These are phyloP conservation scores for Podila epigama DNA, from an alignment of 192 early-diverging fungal species.

Conservation along the genomic window DNA sequence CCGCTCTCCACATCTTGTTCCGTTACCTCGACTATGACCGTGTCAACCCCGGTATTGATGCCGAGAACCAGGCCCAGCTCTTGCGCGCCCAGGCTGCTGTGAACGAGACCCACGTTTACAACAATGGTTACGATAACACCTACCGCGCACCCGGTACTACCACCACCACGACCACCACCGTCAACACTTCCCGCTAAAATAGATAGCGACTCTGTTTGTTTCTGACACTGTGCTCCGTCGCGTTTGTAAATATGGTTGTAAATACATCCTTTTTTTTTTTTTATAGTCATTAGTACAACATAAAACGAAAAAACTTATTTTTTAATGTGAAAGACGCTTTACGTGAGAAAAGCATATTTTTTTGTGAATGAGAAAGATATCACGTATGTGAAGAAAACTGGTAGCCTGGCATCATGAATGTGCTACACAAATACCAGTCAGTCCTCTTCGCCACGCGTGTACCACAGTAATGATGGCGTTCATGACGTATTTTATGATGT, in stretches of 20 bases:
- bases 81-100: constrained; percentile 20
- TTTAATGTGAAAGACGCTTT: too few species aligned
- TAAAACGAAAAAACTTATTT: too few species aligned
- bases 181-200: neutral
- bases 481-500: too few species aligned
- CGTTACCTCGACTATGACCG: constrained; percentile 27
- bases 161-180: neutral
- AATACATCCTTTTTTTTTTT: neutral
- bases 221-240: too few species aligned
- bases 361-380: too few species aligned
- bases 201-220: neutral
- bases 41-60: constrained; percentile 26
- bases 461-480: too few species aligned
- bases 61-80: constrained; percentile 42
- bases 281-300: too few species aligned
- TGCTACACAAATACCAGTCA: too few species aligned
- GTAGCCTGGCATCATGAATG: too few species aligned
- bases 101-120: neutral
- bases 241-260: neutral
- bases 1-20: constrained; percentile 35
- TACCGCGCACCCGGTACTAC: neutral
- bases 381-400: too few species aligned
- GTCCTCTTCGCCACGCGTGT: too few species aligned
- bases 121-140: neutral
- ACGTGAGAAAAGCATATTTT: too few species aligned